A percentile compares a stretch with the other conserved stretches of the same genome.
These are phyloP conservation scores for Dorcoceras hygrometricum DNA, from an alignment of 257 asterid genomes.

Conservation along the genomic window DNA sequence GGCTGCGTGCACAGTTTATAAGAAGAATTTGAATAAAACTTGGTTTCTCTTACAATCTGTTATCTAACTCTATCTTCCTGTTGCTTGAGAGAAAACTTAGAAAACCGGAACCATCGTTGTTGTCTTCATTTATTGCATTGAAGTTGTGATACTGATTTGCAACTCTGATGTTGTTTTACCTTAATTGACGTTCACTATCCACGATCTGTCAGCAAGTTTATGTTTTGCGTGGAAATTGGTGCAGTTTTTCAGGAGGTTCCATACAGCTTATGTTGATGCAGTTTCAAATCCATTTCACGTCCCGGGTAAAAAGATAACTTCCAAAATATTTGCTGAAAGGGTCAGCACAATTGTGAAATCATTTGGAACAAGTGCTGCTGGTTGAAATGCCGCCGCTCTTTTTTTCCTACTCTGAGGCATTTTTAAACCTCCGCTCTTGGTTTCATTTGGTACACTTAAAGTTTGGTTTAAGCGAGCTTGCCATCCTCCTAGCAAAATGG, in stretches of 20 bases:
- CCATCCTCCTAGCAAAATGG: not conserved
- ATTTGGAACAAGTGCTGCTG: constrained; percentile 63
- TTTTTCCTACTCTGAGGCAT: constrained; percentile 3
- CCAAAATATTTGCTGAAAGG: constrained; percentile 75
- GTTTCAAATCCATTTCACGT: constrained; percentile 97
- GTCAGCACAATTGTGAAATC: constrained; percentile 78
- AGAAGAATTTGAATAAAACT: not conserved
- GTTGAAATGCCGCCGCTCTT: constrained; percentile 27
- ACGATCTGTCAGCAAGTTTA: constrained; percentile 20
- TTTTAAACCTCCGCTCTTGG: constrained; percentile 7
- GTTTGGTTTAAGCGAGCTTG: not conserved
- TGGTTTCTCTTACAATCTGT: not conserved
- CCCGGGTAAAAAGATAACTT: constrained; percentile 90
- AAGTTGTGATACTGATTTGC: constrained; percentile 5
- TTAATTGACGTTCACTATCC: constrained; percentile 2
- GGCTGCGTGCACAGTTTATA: not conserved
- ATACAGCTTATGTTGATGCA: constrained; percentile 92
- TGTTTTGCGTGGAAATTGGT: constrained; percentile 27
- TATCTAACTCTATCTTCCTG: not conserved
- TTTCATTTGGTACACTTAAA: constrained; percentile 7
- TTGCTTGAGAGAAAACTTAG: not conserved
- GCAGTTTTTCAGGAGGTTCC: constrained; percentile 90
- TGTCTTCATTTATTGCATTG: constrained; percentile 1
- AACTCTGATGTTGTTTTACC: not conserved
- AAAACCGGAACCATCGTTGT: not conserved